A percentile compares a stretch with the other conserved stretches of the same genome.
These are phyloP conservation scores for Penicillium pulvis DNA, from an alignment of 495 filamentous ascomycete species.

Conservation along the genomic window DNA sequence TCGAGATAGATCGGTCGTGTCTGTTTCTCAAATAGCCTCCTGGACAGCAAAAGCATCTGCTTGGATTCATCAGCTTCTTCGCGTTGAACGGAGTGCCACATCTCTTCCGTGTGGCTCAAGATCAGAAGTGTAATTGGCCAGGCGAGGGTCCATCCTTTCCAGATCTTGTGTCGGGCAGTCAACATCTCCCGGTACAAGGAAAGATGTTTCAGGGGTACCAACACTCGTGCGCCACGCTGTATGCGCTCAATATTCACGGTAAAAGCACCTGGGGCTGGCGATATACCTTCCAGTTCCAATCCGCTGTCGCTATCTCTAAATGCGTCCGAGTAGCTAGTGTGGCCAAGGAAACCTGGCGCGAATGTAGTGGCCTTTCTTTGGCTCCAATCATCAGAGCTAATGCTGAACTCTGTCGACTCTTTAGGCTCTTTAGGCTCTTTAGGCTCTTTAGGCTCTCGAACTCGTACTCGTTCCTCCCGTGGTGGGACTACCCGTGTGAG, in stretches of 20 bases:
- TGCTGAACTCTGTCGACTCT: neutral
- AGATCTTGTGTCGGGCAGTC: slow-evolving; percentile 21
- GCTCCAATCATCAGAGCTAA: slow-evolving; percentile 7
- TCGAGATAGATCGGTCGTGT: slow-evolving; percentile 17
- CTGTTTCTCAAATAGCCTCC: slow-evolving; percentile 25
- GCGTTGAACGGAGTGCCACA: slow-evolving; percentile 14
- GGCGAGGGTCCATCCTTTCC: slow-evolving; percentile 25
- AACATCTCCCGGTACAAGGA: slow-evolving; percentile 26
- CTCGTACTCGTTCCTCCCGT: neutral
- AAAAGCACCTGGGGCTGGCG: neutral
- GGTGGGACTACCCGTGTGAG: slow-evolving; percentile 17
- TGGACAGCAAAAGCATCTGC: slow-evolving; percentile 20
- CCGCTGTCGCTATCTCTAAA: slow-evolving; percentile 21
- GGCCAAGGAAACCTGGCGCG: slow-evolving; percentile 35
- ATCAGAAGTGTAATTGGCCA: slow-evolving; percentile 21
- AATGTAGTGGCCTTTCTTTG: slow-evolving; percentile 11
- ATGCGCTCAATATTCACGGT: slow-evolving; percentile 21
- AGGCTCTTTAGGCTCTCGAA: neutral
- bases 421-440: neutral
- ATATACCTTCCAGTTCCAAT: neutral
- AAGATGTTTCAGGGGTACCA: slow-evolving; percentile 25
- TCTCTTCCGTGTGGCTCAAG: slow-evolving; percentile 20
- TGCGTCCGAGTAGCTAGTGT: slow-evolving; percentile 45
- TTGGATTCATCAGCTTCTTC: slow-evolving; percentile 14
- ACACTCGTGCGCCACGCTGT: slow-evolving; percentile 26